A percentile compares a stretch with the other conserved stretches of the same genome.
These are phyloP conservation scores for Diddensiella santjacobensis DNA, from an alignment of 805 yeast species.

Conservation along the genomic window DNA sequence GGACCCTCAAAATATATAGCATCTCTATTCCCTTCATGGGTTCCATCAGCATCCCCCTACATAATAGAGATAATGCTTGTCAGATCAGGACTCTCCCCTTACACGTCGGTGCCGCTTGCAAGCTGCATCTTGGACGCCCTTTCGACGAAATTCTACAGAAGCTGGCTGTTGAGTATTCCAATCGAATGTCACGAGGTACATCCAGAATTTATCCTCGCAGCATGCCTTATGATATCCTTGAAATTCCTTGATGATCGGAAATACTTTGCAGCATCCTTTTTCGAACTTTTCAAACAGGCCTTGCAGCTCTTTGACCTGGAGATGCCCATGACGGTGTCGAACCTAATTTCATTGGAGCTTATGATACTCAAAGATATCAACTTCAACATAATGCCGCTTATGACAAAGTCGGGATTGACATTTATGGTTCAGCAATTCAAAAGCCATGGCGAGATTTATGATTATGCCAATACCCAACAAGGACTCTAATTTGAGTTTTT, in stretches of 20 bases:
- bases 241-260: constrained; percentile 18
- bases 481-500: too few relatives aligned
- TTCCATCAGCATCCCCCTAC: constrained; percentile 8
- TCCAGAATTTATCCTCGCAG: constrained; percentile 18
- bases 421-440: constrained; percentile 9
- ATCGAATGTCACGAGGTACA: constrained; percentile 8
- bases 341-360: constrained; percentile 11
- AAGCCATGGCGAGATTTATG: constrained; percentile 4
- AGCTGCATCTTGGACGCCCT: constrained; percentile 16
- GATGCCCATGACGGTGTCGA: constrained; percentile 6
- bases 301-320: neutral
- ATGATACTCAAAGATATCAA: constrained; percentile 14
- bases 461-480: neutral
- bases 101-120: constrained; percentile 6
- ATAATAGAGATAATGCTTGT: constrained; percentile 8
- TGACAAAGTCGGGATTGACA: constrained; percentile 3
- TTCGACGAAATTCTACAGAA: constrained; percentile 15
- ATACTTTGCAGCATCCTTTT: constrained; percentile 6
- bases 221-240: constrained; percentile 13
- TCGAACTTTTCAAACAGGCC: constrained; percentile 4
- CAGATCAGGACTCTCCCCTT: constrained; percentile 4
- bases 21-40: constrained; percentile 10
- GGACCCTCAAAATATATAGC: constrained; percentile 11
- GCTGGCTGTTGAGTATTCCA: constrained; percentile 17
- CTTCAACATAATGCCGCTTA: constrained; percentile 10